Evolutionary conservation across 2,329 filamentous ascomycete genomes (phyloP).

Genomic region (Penicillium aurantiogriseum): DNA sequence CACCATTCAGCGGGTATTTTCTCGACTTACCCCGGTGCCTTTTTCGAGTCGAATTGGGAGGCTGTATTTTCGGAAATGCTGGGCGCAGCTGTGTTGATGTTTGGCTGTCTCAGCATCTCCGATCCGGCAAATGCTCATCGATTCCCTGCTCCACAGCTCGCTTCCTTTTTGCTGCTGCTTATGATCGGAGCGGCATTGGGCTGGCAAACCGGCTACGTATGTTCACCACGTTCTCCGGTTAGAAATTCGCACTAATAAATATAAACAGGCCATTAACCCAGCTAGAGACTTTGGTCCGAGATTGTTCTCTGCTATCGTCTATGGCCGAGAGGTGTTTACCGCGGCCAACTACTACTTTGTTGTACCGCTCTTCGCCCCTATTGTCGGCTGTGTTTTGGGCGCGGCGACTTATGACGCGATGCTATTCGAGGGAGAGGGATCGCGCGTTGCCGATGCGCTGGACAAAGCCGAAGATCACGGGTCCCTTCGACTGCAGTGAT

Average conservation of each 20-base stretch:
- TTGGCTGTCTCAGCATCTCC: constrained; percentile 28
- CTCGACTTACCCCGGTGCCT: constrained; percentile 28
- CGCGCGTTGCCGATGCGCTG: constrained; percentile 30
- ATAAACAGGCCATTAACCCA: constrained; percentile 30
- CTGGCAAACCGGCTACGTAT: constrained; percentile 38
- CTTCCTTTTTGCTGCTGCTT: constrained; percentile 28
- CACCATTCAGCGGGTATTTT: constrained; percentile 33
- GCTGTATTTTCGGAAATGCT: constrained; percentile 31
- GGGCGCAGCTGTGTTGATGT: constrained; percentile 32
- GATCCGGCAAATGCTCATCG: constrained; percentile 27
- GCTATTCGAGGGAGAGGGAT: constrained; percentile 32
- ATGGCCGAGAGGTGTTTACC: constrained; percentile 31
- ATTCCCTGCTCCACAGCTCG: constrained; percentile 29
- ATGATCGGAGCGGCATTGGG: constrained; percentile 32
- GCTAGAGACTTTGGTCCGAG: constrained; percentile 33
- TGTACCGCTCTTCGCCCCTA: constrained; percentile 30
- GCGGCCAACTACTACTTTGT: constrained; percentile 30
- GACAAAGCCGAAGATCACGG: constrained; percentile 25
- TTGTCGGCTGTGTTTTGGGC: constrained; percentile 29
- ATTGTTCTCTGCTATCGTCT: constrained; percentile 32
- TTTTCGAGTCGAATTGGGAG: constrained; percentile 33
- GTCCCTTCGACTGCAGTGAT: constrained; percentile 24
- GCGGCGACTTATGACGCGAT: constrained; percentile 29
- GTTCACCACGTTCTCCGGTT: background rate
- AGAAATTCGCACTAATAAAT: constrained; percentile 1